Percentiles rank a stretch among this genome's conserved stretches.
phyloP scores from a whole-genome alignment of 1,139 yeast species.

The Blastobotrys raffinosifermentans region DNA sequence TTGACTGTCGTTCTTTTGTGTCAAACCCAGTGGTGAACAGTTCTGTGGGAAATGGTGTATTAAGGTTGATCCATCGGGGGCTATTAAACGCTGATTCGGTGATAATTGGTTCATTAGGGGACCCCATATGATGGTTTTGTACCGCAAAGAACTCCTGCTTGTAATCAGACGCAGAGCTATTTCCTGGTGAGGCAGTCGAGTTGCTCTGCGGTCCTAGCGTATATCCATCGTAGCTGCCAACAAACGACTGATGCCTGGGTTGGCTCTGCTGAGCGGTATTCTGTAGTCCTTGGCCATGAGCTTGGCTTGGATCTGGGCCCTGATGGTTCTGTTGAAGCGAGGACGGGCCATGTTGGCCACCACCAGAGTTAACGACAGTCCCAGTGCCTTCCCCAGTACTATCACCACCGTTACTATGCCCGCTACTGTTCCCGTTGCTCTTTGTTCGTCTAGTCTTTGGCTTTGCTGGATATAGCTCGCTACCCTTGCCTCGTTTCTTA shows the following conservation, averaged over 20 bases:
- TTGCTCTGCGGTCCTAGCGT: no score
- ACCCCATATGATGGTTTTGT: neutral
- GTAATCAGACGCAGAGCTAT: slow-evolving; percentile 5
- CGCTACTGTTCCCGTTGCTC: neutral
- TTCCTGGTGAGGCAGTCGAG: slow-evolving; percentile 6
- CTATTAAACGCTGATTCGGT: slow-evolving; percentile 14
- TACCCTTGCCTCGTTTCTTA: slow-evolving; percentile 17
- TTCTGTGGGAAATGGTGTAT: slow-evolving; percentile 15
- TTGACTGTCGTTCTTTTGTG: slow-evolving; percentile 8
- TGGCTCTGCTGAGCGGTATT: neutral
- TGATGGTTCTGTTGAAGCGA: no score
- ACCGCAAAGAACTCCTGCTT: slow-evolving; percentile 1
- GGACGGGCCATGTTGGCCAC: no score
- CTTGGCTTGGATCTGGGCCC: neutral
- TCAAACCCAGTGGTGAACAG: slow-evolving; percentile 14
- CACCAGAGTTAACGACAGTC: no score
- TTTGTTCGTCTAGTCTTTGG: slow-evolving; percentile 3
- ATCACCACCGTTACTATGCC: no score
- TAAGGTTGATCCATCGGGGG: slow-evolving; percentile 16
- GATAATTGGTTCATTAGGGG: slow-evolving; percentile 6
- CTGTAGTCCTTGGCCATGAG: neutral
- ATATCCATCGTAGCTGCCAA: no score
- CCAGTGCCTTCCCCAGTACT: no score
- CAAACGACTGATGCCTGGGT: neutral
- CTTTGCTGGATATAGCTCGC: slow-evolving; percentile 15